Evolutionary conservation across 345 rosid species (phyloP).

Genomic region (Sonneratia alba): DNA sequence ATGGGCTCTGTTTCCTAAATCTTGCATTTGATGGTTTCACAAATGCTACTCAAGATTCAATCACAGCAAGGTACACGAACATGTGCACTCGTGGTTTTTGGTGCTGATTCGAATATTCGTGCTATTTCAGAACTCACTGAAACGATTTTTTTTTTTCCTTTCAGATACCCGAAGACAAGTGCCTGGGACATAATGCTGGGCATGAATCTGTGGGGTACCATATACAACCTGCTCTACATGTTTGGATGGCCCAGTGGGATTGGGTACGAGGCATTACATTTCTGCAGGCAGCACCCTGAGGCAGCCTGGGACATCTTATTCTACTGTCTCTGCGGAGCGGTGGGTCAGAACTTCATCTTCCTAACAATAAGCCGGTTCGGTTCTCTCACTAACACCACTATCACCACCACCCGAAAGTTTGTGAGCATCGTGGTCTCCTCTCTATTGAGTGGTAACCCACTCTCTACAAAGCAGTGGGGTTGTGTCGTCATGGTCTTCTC

Average conservation of each 20-base stretch:
- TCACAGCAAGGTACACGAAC: conserved; percentile 48
- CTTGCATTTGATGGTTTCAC: conserved; percentile 97
- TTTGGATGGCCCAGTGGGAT: conserved; percentile 68
- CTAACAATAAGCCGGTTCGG: conserved; percentile 90
- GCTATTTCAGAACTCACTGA: too few species aligned
- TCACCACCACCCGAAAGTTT: conserved; percentile 88
- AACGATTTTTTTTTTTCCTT: too few species aligned
- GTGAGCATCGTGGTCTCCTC: conserved; percentile 90
- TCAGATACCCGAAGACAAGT: conserved; percentile 70
- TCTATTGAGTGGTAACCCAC: conserved; percentile 75
- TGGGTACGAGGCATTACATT: conserved; percentile 61
- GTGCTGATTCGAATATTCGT: not conserved
- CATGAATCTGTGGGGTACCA: conserved; percentile 93
- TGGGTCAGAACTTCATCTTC: conserved; percentile 94
- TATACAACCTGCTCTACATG: conserved; percentile 86
- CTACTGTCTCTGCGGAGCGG: conserved; percentile 87
- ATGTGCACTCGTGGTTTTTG: not conserved
- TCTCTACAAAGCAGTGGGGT: conserved; percentile 84
- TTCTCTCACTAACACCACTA: conserved; percentile 86
- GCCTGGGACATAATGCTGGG: conserved; percentile 98
- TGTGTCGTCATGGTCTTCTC: conserved; percentile 88
- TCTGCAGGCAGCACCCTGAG: conserved; percentile 85
- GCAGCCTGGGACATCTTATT: conserved; percentile 80
- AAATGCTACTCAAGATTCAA: conserved; percentile 95
- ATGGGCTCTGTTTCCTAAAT: conserved; percentile 83